Percentiles rank a stretch among this genome's conserved stretches.
Evolutionary conservation across 176 grass and related monocot species (phyloP).

Genomic region (Cymbopogon citratus): DNA sequence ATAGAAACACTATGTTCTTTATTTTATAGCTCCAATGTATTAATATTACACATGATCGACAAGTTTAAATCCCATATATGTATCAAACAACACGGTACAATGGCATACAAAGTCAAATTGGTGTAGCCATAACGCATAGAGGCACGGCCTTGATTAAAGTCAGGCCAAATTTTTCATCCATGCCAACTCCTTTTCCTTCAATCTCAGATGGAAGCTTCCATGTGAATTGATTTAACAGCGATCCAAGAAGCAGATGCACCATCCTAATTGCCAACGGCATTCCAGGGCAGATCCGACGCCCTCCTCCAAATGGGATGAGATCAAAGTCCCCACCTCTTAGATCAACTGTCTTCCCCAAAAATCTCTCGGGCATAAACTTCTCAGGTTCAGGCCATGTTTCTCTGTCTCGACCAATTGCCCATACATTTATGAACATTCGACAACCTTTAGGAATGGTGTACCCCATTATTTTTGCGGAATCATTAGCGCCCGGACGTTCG

Average conservation of each 20-base stretch:
- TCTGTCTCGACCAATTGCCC: slow-evolving; percentile 15
- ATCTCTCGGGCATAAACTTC: slow-evolving; percentile 36
- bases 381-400: slow-evolving; percentile 24
- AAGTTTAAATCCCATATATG: neutral
- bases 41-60: too few relatives aligned
- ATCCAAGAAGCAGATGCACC: slow-evolving; percentile 32
- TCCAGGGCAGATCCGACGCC: slow-evolving; percentile 37
- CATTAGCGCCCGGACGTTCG: too few relatives aligned
- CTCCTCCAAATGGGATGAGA: slow-evolving; percentile 39
- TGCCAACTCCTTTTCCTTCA: slow-evolving; percentile 23
- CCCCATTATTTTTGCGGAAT: neutral
- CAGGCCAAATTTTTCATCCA: slow-evolving; percentile 37
- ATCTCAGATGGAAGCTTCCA: slow-evolving; percentile 33
- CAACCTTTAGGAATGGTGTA: slow-evolving; percentile 23
- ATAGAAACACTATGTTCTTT: too few relatives aligned
- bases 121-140: slow-evolving; percentile 11
- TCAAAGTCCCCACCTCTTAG: slow-evolving; percentile 25
- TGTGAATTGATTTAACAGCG: slow-evolving; percentile 13
- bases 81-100: neutral
- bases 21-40: too few relatives aligned
- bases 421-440: slow-evolving; percentile 28
- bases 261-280: slow-evolving; percentile 34
- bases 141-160: slow-evolving; percentile 11
- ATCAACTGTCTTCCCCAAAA: neutral
- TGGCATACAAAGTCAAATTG: neutral